phyloP scores from a whole-genome alignment of 129 eudicot genomes.

The Flaveria robusta region DNA sequence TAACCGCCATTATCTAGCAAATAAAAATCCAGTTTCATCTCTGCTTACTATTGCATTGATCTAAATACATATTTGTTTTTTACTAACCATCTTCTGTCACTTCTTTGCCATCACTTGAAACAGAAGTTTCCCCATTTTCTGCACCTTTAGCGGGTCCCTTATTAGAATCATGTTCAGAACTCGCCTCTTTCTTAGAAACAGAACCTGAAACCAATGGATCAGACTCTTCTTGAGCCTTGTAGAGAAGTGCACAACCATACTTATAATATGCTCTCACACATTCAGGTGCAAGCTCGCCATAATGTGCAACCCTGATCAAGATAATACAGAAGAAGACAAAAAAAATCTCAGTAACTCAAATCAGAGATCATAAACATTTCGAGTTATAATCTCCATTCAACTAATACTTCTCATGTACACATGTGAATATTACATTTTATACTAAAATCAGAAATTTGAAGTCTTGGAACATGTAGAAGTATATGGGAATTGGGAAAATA shows the following conservation, averaged over 20 bases:
- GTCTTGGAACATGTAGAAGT: no score
- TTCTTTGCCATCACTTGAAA: constrained; percentile 46
- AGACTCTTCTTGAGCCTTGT: constrained; percentile 95
- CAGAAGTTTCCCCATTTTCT: constrained; percentile 50
- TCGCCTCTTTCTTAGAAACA: constrained; percentile 73
- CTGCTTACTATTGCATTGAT: background rate
- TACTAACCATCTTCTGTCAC: constrained; percentile 54
- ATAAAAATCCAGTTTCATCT: background rate
- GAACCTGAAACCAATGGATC: constrained; percentile 63
- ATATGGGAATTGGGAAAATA: no score
- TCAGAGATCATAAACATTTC: background rate
- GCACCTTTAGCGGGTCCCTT: constrained; percentile 25
- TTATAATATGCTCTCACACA: constrained; percentile 75
- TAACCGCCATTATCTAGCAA: background rate
- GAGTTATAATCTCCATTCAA: background rate
- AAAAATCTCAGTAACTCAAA: constrained; percentile 7
- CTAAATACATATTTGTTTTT: background rate
- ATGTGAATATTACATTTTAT: no score
- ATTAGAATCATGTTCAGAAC: constrained; percentile 39
- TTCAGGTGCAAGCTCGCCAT: constrained; percentile 93
- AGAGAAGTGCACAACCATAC: constrained; percentile 83
- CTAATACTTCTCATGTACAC: background rate
- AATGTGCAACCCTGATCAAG: constrained; percentile 71
- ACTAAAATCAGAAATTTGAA: no score
- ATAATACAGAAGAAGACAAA: background rate